phyloP scores from a whole-genome alignment of 2,329 filamentous ascomycete genomes.

The Cytospora schulzeri region DNA sequence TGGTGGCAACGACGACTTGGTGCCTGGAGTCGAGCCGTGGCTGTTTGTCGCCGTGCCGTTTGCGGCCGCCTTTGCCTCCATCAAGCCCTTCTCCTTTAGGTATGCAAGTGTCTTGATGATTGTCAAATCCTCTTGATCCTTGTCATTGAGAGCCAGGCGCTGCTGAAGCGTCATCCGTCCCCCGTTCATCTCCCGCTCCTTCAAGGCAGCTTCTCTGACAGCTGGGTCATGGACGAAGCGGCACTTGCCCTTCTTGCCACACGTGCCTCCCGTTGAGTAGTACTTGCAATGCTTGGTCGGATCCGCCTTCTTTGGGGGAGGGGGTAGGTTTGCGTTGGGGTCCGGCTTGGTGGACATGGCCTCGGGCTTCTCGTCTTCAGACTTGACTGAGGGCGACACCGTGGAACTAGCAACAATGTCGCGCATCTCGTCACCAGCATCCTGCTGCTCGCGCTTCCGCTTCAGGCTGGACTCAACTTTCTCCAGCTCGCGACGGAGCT shows the following conservation, averaged over 20 bases:
- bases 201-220: constrained; percentile 63
- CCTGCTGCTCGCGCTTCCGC: constrained; percentile 67
- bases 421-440: constrained; percentile 68
- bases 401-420: constrained; percentile 45
- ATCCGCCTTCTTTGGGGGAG: constrained; percentile 59
- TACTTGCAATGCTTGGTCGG: constrained; percentile 71
- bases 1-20: constrained; percentile 30
- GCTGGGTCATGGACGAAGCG: constrained; percentile 69
- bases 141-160: constrained; percentile 66
- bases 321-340: constrained; percentile 38
- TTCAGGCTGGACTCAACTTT: constrained; percentile 72
- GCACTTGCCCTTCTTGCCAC: constrained; percentile 75
- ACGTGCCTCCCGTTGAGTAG: constrained; percentile 68
- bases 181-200: constrained; percentile 65
- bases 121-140: constrained; percentile 67
- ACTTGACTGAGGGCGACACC: constrained; percentile 45
- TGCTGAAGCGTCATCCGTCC: constrained; percentile 68
- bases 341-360: constrained; percentile 53
- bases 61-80: constrained; percentile 40
- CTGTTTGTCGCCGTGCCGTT: constrained; percentile 31
- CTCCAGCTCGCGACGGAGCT: constrained; percentile 64
- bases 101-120: constrained; percentile 68
- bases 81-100: constrained; percentile 60
- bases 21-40: constrained; percentile 26
- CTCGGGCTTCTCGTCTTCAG: constrained; percentile 63